Base-by-base conservation (phyloP, 2,329 filamentous ascomycete species). In the Penicillium sp. region DNA sequence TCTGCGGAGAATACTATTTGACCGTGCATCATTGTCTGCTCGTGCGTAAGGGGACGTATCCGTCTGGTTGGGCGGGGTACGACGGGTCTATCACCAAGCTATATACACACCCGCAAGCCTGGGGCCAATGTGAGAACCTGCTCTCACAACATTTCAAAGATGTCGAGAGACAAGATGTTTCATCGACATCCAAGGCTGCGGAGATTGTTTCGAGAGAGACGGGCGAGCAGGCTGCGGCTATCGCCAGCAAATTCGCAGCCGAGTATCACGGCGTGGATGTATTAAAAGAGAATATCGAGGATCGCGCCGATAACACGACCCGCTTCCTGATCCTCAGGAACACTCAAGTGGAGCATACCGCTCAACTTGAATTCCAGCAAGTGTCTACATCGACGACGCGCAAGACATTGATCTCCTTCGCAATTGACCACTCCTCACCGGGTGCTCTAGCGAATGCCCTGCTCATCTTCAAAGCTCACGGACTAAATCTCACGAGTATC, bases 41-140 rank as follows among this genome's bases (percentile, higher is more conserved):
- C 5, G 91, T 76, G 45, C 73, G 68, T 52, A 74, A 73, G 55
- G 66, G 67, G 46, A 61, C 68, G 60, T 68, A 65, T 46, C 57
- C 64, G 11, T 46, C 55, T 16, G 66, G 65, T 48, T 67, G 65
- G 60, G 55, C 61, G 46, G 57, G 66, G 14, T 93, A 63, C 76
- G 68, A 70, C 38, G 79, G 58, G 83, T 72, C 89, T 68, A 84
- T 98, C 70, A 85, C 83, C 68, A 89, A 89, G 71, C 78, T 99
- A 43, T 96, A 97, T 80, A 95, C 92, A 26, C 95, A 99, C 77
- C 93, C 94, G 10, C 95, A 99, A 78, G 95, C 93, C 30, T 97
- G 95, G 82, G 93, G 93, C 28, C 95, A 99, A 79, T 97, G 93
- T 77, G 87, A 88, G 48, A 77, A 73, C 8, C 97, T 97, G 77